phyloP scores from a whole-genome alignment of 1,284 basidiomycete species.

The Puccinia triticina region DNA sequence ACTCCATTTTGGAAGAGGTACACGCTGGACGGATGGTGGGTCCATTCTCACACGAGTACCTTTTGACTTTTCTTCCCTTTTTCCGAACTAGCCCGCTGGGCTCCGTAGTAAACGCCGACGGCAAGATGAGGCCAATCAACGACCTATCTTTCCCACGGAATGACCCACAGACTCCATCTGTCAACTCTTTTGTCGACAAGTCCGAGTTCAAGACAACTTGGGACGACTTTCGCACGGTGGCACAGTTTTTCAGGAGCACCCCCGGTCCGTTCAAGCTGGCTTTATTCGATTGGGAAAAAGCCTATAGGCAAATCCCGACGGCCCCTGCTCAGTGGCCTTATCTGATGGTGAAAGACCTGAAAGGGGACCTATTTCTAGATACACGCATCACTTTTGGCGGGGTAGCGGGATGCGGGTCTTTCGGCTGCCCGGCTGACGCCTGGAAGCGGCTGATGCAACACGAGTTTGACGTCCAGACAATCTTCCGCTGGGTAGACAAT shows the following conservation, averaged over 20 bases:
- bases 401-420: too few species aligned
- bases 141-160: conserved; percentile 5
- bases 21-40: background rate
- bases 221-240: too few species aligned
- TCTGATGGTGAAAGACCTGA: background rate
- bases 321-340: background rate
- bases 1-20: background rate
- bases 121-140: background rate
- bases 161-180: background rate
- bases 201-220: background rate
- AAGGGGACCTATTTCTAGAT: background rate
- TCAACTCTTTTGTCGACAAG: conserved; percentile 28
- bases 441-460: too few species aligned
- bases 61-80: background rate
- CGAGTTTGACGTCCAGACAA: too few species aligned
- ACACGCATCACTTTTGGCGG: background rate
- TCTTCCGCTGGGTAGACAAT: too few species aligned
- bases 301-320: background rate
- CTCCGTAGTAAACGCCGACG: background rate
- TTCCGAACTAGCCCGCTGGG: too few species aligned
- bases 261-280: too few species aligned
- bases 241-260: too few species aligned
- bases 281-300: conserved; percentile 1
- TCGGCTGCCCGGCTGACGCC: too few species aligned
- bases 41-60: background rate